Evolutionary conservation across 495 filamentous ascomycete genomes (phyloP).

Genomic region (Margaritispora aquatica): DNA sequence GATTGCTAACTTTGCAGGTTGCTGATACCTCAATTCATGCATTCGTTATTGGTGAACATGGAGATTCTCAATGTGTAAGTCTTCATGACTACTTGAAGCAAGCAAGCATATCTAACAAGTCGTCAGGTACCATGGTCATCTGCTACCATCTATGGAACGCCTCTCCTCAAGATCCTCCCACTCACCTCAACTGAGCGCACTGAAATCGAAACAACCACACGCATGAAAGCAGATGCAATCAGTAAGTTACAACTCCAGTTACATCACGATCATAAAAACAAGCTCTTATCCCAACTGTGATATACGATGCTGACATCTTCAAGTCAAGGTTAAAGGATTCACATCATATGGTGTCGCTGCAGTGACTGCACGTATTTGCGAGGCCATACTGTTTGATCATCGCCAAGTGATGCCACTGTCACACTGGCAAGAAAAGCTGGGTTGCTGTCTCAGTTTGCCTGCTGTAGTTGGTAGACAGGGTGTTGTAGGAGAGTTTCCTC

Average conservation of each 20-base stretch:
- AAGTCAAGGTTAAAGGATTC: conserved; percentile 33
- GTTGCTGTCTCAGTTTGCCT: conserved; percentile 33
- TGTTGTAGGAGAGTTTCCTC: conserved; percentile 22
- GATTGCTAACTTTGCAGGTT: conserved; percentile 20
- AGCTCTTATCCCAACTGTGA: too few relatives aligned
- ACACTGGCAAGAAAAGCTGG: conserved; percentile 29
- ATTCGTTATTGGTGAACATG: conserved; percentile 39
- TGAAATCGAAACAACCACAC: conserved; percentile 27
- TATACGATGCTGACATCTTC: too few relatives aligned
- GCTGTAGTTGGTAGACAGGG: conserved; percentile 31
- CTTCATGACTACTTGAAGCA: background rate
- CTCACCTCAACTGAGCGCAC: conserved; percentile 6
- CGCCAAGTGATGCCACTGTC: conserved; percentile 28
- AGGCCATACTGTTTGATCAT: conserved; percentile 30
- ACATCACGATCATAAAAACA: too few relatives aligned
- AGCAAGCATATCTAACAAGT: background rate
- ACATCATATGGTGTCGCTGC: conserved; percentile 36
- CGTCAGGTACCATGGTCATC: conserved; percentile 36
- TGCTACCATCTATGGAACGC: conserved; percentile 25
- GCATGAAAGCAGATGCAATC: conserved; percentile 27
- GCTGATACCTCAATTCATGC: conserved; percentile 32
- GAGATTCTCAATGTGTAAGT: conserved; percentile 28
- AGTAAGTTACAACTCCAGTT: too few relatives aligned
- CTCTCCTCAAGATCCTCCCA: conserved; percentile 25
- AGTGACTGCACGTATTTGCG: conserved; percentile 31